Evolutionary conservation across 2,329 filamentous ascomycete genomes (phyloP).

Genomic region (Zasmidium citrigriseum): DNA sequence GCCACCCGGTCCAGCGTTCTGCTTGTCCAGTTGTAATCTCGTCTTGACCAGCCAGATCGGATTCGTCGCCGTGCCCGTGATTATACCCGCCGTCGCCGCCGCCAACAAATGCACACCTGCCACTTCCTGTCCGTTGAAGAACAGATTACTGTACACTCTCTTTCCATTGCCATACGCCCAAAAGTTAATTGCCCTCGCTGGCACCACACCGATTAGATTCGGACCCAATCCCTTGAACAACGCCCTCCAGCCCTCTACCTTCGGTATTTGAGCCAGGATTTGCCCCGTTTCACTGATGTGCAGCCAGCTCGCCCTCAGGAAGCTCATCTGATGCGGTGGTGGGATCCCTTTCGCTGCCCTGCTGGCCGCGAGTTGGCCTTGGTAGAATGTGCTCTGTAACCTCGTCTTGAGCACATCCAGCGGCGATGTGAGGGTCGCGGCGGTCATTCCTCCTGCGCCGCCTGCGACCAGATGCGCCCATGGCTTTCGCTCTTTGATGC

Average conservation of each 20-base stretch:
- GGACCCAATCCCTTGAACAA: slow-evolving; percentile 92
- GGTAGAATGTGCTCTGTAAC: slow-evolving; percentile 92
- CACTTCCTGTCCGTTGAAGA: slow-evolving; percentile 69
- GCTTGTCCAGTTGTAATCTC: slow-evolving; percentile 86
- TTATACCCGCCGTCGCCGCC: slow-evolving; percentile 75
- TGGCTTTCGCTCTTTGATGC: slow-evolving; percentile 58
- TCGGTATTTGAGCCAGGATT: slow-evolving; percentile 79
- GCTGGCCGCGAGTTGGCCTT: slow-evolving; percentile 72
- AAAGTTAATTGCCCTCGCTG: slow-evolving; percentile 89
- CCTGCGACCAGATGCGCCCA: slow-evolving; percentile 92
- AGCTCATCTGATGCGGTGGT: slow-evolving; percentile 60
- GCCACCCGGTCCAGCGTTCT: slow-evolving; percentile 60
- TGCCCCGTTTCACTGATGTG: slow-evolving; percentile 85
- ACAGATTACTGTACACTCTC: slow-evolving; percentile 71
- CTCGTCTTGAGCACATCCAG: slow-evolving; percentile 93
- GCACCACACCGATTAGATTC: slow-evolving; percentile 85
- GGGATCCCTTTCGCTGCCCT: slow-evolving; percentile 60
- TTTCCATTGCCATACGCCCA: slow-evolving; percentile 93
- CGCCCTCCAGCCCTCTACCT: slow-evolving; percentile 78
- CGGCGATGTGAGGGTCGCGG: slow-evolving; percentile 88
- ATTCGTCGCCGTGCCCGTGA: slow-evolving; percentile 88
- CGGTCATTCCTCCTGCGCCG: slow-evolving; percentile 86
- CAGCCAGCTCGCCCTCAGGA: slow-evolving; percentile 65
- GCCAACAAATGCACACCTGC: slow-evolving; percentile 77
- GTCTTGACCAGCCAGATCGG: slow-evolving; percentile 98